A percentile compares a stretch with the other conserved stretches of the same genome.
phyloP scores from a whole-genome alignment of 1,284 basidiomycete genomes.

The Irpex lacteus region DNA sequence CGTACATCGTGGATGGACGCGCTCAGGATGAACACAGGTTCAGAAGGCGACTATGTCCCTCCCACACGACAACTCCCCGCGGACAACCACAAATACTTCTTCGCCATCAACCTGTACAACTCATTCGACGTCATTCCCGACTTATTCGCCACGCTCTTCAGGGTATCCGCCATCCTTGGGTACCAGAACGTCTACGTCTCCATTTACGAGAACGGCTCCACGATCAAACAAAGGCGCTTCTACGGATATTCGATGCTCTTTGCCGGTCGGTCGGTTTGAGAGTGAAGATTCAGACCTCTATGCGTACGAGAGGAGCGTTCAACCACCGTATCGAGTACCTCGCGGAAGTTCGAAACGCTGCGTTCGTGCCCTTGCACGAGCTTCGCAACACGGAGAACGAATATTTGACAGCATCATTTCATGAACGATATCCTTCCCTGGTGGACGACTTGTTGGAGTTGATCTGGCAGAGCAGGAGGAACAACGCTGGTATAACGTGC shows the following conservation, averaged over 20 bases:
- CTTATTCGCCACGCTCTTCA: conserved; percentile 93
- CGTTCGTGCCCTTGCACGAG: conserved; percentile 91
- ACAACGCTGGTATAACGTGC: conserved; percentile 96
- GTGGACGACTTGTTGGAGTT: conserved; percentile 94
- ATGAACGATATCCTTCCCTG: conserved; percentile 98
- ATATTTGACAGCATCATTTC: conserved; percentile 95
- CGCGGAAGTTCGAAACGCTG: conserved; percentile 93
- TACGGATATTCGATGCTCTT: conserved; percentile 90
- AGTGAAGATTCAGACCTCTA: conserved; percentile 86
- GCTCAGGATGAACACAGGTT: conserved; percentile 43
- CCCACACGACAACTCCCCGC: conserved; percentile 41
- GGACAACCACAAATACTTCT: conserved; percentile 92
- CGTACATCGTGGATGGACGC: conserved; percentile 61
- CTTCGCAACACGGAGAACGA: conserved; percentile 86
- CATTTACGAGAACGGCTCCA: conserved; percentile 96
- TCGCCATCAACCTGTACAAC: conserved; percentile 97
- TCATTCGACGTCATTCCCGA: conserved; percentile 98
- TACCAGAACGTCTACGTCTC: conserved; percentile 96
- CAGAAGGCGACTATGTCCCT: conserved; percentile 42
- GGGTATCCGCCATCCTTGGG: conserved; percentile 83
- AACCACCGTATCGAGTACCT: conserved; percentile 98
- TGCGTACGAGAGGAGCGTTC: conserved; percentile 91
- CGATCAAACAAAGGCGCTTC: conserved; percentile 94
- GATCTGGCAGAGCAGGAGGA: conserved; percentile 87
- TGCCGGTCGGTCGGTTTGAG: conserved; percentile 86